Evolutionary conservation across 768 basidiomycete genomes (phyloP).

Genomic region (Lactifluus pinguis): DNA sequence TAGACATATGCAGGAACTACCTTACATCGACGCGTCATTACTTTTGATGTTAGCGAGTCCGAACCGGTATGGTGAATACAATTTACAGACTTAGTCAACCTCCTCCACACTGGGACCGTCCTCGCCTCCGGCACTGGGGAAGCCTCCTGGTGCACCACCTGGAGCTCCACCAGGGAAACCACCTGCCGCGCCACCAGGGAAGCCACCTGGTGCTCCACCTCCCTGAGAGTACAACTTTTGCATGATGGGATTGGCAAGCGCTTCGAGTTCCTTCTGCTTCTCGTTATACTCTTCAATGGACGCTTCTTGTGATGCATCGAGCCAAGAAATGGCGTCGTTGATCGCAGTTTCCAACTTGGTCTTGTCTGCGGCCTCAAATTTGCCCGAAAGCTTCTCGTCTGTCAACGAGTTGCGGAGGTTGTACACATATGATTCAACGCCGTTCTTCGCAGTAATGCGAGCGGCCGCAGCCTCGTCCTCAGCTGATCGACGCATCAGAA

Average conservation of each 20-base stretch:
- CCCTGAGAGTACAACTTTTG: slow-evolving; percentile 56
- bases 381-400: slow-evolving; percentile 80
- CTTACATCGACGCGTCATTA: slow-evolving; percentile 16
- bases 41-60: slow-evolving; percentile 19
- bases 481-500: slow-evolving; percentile 31
- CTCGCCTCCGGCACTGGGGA: slow-evolving; percentile 45
- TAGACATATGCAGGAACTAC: slow-evolving; percentile 17
- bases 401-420: slow-evolving; percentile 85
- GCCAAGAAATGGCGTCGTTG: slow-evolving; percentile 78
- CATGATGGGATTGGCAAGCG: slow-evolving; percentile 68
- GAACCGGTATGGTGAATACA: slow-evolving; percentile 17
- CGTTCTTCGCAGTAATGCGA: slow-evolving; percentile 84
- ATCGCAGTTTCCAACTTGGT: slow-evolving; percentile 70
- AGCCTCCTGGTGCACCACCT: slow-evolving; percentile 56
- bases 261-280: slow-evolving; percentile 90
- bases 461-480: slow-evolving; percentile 83
- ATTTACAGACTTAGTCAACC: slow-evolving; percentile 50
- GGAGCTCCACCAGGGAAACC: slow-evolving; percentile 35
- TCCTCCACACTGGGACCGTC: slow-evolving; percentile 90
- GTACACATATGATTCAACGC: slow-evolving; percentile 89
- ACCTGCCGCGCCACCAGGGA: slow-evolving; percentile 41
- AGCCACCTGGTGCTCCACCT: slow-evolving; percentile 47
- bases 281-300: slow-evolving; percentile 91
- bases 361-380: slow-evolving; percentile 84
- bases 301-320: slow-evolving; percentile 80